Evolutionary conservation across 768 basidiomycete genomes (phyloP), one percentile per base, ranked within the genome.

Genomic region (Leccinum fibrillosum): DNA sequence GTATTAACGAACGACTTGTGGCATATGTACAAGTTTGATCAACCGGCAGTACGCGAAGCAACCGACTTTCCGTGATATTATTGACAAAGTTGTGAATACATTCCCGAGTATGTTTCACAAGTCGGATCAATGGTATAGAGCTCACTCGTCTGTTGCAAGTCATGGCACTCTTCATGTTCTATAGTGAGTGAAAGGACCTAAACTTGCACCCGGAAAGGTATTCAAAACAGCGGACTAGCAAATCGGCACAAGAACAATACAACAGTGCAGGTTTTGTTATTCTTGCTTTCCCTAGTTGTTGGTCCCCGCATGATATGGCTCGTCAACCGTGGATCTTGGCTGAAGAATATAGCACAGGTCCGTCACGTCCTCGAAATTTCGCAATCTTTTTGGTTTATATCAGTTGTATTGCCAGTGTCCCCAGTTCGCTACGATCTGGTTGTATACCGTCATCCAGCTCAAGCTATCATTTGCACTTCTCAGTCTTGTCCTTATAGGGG

Each of bases 371-470:
- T 32, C 5, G 5, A 19, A 19, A 11, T 47, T 15, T 17, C 15
- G 13, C n/a, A 44, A 13, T 8, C 3, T 15, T 53, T 49, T 37
- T 34, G 37, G 45, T 25, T 61, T 26, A 61, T 50, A 47, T 49
- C 19, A 19, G 32, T 44, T 35, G 56, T 34, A 23, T 60, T 15
- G 54, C 35, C 35, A 93, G 92, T 81, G 82, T 57, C 91, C 92
- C 12, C 89, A 92, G 11, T 73, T 92, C 55, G 85, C 85, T 3
- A 91, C 90, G 0, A 67, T 88, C 6, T 93, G 92, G 91, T 76
- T 92, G 9, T 93, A 89, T 64, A 78, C 83, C 3, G 76, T 92
- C 51, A 75, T 91, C 12, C 87, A 90, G 62, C 77, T 92, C 26
- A 82, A 87, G 56, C 72, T 94, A 25, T 77, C 76, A 3, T 82